Conservation (phyloP, 495 filamentous ascomycete genomes). For the Podospora tetraspora region DNA sequence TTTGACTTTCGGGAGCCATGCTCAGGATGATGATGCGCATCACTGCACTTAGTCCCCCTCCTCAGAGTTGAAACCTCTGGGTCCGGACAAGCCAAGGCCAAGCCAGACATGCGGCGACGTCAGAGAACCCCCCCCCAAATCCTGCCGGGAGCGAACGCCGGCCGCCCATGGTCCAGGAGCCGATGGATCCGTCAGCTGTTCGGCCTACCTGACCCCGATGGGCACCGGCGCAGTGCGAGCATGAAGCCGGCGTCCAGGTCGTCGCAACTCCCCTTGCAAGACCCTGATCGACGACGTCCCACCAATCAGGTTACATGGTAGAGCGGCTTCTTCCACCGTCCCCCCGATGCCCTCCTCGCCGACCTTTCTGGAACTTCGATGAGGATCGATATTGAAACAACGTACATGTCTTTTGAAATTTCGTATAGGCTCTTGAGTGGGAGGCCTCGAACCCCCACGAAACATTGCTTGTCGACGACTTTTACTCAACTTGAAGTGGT, state of each 20-base stretch:
- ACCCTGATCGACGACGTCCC: conserved; percentile 17
- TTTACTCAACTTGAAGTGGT: too few species aligned
- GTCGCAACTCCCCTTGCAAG: conserved; percentile 16
- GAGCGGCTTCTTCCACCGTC: conserved; percentile 17
- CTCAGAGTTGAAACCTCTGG: neutral
- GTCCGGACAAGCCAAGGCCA: neutral
- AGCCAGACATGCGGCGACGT: neutral
- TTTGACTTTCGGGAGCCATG: neutral
- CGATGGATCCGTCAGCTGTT: neutral
- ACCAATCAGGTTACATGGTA: conserved; percentile 16
- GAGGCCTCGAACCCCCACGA: neutral
- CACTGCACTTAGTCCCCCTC: neutral
- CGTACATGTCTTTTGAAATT: neutral
- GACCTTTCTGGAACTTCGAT: neutral
- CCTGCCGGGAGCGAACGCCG: neutral
- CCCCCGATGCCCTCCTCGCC: neutral
- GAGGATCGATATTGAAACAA: neutral
- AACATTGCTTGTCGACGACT: neutral
- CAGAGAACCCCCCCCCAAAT: neutral
- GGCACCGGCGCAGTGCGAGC: neutral
- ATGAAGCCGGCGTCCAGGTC: conserved; percentile 5
- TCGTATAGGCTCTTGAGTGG: neutral
- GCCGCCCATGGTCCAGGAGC: neutral
- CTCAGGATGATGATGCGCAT: neutral
- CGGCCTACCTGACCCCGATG: neutral